Percentiles rank a stretch among this genome's conserved stretches.
These are phyloP conservation scores for Phlegmacium glaucopus DNA, from an alignment of 768 basidiomycete genomes.

Conservation along the genomic window DNA sequence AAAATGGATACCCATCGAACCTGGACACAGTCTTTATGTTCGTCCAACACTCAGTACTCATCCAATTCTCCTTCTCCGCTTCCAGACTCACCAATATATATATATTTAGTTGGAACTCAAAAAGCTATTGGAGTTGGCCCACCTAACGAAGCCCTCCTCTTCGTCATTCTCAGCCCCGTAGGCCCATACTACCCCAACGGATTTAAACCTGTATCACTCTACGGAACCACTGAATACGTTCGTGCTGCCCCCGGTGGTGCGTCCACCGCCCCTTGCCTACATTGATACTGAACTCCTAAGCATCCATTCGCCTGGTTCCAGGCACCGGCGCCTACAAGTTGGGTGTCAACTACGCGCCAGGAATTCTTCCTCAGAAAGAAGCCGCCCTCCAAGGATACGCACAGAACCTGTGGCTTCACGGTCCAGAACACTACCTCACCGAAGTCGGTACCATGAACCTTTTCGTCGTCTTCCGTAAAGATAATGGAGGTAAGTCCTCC, in stretches of 20 bases:
- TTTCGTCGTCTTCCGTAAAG: conserved; percentile 74
- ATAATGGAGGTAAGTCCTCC: conserved; percentile 51
- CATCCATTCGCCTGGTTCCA: conserved; percentile 16
- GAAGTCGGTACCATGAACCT: conserved; percentile 93
- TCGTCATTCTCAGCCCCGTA: conserved; percentile 80
- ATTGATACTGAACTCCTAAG: background rate
- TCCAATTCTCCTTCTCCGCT: background rate
- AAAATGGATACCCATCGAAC: conserved; percentile 87
- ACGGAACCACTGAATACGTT: conserved; percentile 80
- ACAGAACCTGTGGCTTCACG: conserved; percentile 90
- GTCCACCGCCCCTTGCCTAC: conserved; percentile 1
- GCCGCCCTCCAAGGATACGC: conserved; percentile 76
- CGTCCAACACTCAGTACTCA: conserved; percentile 69
- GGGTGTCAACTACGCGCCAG: conserved; percentile 86
- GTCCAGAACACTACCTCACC: conserved; percentile 56
- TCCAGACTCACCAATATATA: conserved; percentile 1
- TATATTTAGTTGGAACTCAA: conserved; percentile 70
- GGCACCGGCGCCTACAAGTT: conserved; percentile 88
- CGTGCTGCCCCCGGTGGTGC: conserved; percentile 85
- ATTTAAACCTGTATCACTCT: conserved; percentile 88
- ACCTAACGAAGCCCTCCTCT: conserved; percentile 78
- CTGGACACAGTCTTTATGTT: conserved; percentile 90
- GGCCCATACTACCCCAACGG: conserved; percentile 85
- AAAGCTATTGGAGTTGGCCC: conserved; percentile 67
- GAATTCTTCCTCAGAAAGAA: conserved; percentile 78